Base-by-base conservation (phyloP, 1,284 basidiomycete genomes). In the Ceratobasidium sp. region DNA sequence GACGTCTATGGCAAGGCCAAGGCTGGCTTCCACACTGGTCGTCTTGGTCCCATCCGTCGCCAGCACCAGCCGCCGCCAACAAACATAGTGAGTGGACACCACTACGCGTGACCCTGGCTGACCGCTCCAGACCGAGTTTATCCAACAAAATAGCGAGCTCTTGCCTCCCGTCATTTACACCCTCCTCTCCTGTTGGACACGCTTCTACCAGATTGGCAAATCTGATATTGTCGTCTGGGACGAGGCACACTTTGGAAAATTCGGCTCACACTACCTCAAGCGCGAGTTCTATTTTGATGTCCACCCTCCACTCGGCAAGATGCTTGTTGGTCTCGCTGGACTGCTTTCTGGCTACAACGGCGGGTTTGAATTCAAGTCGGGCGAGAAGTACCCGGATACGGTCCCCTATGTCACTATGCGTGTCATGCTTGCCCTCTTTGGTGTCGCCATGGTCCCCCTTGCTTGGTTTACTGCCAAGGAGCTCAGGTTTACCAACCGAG, bases 221-320 rank as follows among this genome's bases (percentile, higher is more conserved):
- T 89, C 94, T 70, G 89, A 93, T 81, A 84, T 89, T 79, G 97
- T 99, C 84, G 91, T 99, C 77, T 99, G 98, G 97, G 98, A 99
- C 84, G 98, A 99, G 87, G 96, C 96, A n/a, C 96, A 98, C 84
- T 98, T 98, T 84, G 96, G 96, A 81, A 98, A 98, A 85, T 98
- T 98, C 84, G 96, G 95, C 75, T 95, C 95, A 34, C 94, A 98
- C 85, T 99, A 99, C 84, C 88, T 99, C 83, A 96, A 97, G 83
- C 93, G 95, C 82, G 93, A 95, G 82, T 98, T 97, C 86, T 98
- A 97, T 86, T 96, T 96, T 83, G 94, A 96, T 82, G 96, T 98
- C n/a, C 97, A 99, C 82, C 97, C 97, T 1, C 97, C 97, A 0
- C 89, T 99, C 46, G 97, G 98, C 29, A 99, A 99, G 87, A 99